Base-by-base conservation (phyloP, 2,329 filamentous ascomycete genomes). In the Curvularia sp. region DNA sequence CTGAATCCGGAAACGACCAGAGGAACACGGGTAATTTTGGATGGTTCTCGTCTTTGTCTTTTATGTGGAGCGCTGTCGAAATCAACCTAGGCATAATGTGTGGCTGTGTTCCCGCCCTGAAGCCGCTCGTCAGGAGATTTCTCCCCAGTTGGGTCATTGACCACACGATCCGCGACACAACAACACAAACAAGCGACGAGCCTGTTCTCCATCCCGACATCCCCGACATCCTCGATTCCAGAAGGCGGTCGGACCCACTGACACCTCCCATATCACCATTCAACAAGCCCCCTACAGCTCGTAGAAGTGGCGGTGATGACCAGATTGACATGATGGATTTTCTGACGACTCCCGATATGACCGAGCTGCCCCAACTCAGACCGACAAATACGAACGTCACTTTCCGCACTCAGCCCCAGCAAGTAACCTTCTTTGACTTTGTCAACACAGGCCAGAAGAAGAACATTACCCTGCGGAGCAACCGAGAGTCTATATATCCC, bases 51-150 rank as follows among this genome's bases (percentile, higher is more conserved):
- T 92, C 91, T 0, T 79, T 93, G 5, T 91, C 92, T 0, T 89
- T 96, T 72, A 94, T 97, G 91, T 98, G 93, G 94, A 94, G 91
- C 15, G 90, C 89, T 12, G 88, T 97, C 53, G 93, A 97, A 76
- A 92, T 97, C 71, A 95, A 96, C 65, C 83, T 96, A 1, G 93
- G 92, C 18, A 93, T 97, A 67, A 89, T 93, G 63, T 96, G 92
- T 72, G 93, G 90, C 42, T 97, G 93, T 69, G 90, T 97, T n/a
- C 94, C 94, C 8, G 94, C 90, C 0, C 80, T 97, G 61, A 97
- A 97, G 74, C 93, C 94, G 1, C 81, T 98, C 6, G 88, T 94
- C 55, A 86, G 91, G 41, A 80, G 84, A 10, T 82, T 88, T 55
- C 66, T 87, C 33, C 86, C 86, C 5, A 80, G 80, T 49, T 77